These are phyloP conservation scores for Tuber calosporum DNA, from an alignment of 495 filamentous ascomycete genomes.

Conservation along the genomic window DNA sequence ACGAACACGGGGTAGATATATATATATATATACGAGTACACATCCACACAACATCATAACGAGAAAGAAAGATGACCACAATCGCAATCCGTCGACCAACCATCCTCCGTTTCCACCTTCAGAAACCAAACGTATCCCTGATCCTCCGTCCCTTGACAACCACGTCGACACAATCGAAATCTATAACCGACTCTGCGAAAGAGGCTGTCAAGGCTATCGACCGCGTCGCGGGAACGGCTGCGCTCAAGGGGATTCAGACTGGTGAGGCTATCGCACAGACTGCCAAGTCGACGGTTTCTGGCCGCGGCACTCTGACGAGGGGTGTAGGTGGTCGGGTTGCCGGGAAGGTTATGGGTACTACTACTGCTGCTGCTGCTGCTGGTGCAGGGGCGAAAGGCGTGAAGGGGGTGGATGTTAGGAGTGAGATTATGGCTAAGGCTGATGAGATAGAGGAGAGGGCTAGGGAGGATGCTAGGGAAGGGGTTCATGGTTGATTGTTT, in stretches of 20 bases:
- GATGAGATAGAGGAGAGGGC: not conserved
- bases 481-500: not conserved
- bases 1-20: no score
- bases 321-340: conserved; percentile 32
- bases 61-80: no score
- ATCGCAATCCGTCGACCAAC: no score
- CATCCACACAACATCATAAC: not conserved
- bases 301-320: conserved; percentile 2
- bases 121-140: not conserved
- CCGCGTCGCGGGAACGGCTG: conserved; percentile 24
- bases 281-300: conserved; percentile 10
- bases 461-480: not conserved
- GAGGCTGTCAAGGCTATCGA: conserved; percentile 28
- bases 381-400: conserved; percentile 19
- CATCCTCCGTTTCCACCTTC: not conserved
- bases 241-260: conserved; percentile 39
- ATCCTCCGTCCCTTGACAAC: conserved; percentile 7
- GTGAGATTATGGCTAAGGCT: not conserved
- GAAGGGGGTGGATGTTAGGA: conserved; percentile 25
- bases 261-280: conserved; percentile 26
- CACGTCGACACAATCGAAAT: conserved; percentile 3
- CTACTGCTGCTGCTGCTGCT: not conserved
- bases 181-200: conserved; percentile 25
- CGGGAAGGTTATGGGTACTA: conserved; percentile 23
- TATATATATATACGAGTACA: no score